Evolutionary conservation across 768 basidiomycete genomes (phyloP), one percentile per base, ranked within the genome.

Genomic region (Piloderma croceum): DNA sequence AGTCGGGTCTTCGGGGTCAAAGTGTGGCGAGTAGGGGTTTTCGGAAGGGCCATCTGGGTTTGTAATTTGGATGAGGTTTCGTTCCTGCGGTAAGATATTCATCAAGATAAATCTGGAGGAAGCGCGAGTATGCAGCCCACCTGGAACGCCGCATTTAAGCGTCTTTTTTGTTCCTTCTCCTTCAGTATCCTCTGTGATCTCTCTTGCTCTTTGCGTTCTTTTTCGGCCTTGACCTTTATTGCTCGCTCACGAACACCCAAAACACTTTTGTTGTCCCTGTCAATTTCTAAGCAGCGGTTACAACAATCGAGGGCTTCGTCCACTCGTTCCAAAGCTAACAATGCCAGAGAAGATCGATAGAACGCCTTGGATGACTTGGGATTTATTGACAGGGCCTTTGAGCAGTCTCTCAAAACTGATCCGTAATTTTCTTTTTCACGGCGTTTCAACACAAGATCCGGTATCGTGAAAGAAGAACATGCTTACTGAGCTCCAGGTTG

Each of bases 221-320:
- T 74, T 34, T 64, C 69, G 7, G 60, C 63, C 46, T 77, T 78
- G 20, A 61, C 52, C 49, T 67, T 71, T 23, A 56, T 52, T 29
- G 71, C 63, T 54, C 68, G 70, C 44, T 73, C 67, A 35, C 74
- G 73, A 22, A 81, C 58, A 9, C 56, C 52, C 43, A 63, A 64
- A 3, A 88, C 67, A 2, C 71, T 68, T 24, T 67, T 69, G 51
- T 87, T 83, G 5, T 70, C 64, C 10, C 68, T 51, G 54, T 84
- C 81, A 44, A 76, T 76, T 19, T 56, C 52, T 11, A 87, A 68
- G 52, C 86, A 85, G 17, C 82, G 73, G 42, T 70, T 63, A 49
- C 92, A 86, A 45, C 83, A 86, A 52, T 98, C 92, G 17, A 88
- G 55, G 3, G 84, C 86, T 56, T 99, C 96, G 6, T 83, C 82